Conservation (phyloP, 1,284 basidiomycete species). For the Ustilago bromivora region DNA sequence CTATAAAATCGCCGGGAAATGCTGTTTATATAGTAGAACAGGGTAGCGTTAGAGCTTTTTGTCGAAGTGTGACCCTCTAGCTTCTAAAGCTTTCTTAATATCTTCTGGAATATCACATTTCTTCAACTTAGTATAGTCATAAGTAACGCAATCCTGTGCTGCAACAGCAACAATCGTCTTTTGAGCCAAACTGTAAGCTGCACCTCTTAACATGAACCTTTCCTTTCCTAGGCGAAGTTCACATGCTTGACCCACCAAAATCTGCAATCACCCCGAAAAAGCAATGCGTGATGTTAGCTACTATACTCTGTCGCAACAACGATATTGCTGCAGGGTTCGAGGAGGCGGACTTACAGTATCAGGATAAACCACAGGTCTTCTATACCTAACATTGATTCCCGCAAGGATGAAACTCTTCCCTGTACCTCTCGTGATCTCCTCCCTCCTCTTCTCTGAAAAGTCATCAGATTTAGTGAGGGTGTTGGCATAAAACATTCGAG, state of each 20-base stretch:
- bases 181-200: constrained; percentile 50
- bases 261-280: constrained; percentile 10
- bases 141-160: constrained; percentile 54
- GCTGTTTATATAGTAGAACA: neutral
- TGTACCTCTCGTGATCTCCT: constrained; percentile 49
- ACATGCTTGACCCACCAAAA: constrained; percentile 53
- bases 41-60: constrained; percentile 26
- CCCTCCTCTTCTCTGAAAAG: constrained; percentile 19
- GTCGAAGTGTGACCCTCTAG: constrained; percentile 25
- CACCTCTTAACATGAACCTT: constrained; percentile 45
- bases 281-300: neutral
- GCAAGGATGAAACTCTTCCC: constrained; percentile 60
- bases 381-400: constrained; percentile 57
- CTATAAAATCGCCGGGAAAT: no score
- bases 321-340: neutral
- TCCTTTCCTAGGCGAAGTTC: constrained; percentile 48
- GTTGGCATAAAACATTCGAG: constrained; percentile 55
- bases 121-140: constrained; percentile 55
- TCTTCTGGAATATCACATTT: constrained; percentile 58
- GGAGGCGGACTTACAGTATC: constrained; percentile 37
- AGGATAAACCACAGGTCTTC: constrained; percentile 56
- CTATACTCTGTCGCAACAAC: neutral
- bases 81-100: constrained; percentile 33
- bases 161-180: constrained; percentile 54
- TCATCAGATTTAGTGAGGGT: neutral